Conservation (phyloP, 352 stramenopile species). For the Phytopythium ostracodes region DNA sequence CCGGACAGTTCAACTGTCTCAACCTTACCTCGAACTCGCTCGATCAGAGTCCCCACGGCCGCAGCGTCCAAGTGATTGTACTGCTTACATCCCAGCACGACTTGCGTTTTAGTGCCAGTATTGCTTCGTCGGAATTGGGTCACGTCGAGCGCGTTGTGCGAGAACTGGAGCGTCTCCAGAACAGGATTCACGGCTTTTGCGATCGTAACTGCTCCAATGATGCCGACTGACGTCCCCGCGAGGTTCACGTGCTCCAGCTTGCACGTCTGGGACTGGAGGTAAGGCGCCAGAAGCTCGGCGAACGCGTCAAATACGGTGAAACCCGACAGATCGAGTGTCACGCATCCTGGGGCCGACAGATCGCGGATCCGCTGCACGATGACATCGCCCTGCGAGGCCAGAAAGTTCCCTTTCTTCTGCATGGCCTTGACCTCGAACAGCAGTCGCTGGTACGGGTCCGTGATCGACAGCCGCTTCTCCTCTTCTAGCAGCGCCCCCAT, state of each 20-base stretch:
- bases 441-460: constrained; percentile 55
- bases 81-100: constrained; percentile 20
- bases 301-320: constrained; percentile 65
- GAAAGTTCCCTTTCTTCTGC: constrained; percentile 66
- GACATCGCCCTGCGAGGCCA: constrained; percentile 41
- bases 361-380: constrained; percentile 53
- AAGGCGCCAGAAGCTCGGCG: constrained; percentile 45
- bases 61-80: constrained; percentile 62
- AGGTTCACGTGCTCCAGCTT: constrained; percentile 43
- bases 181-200: constrained; percentile 30
- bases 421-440: constrained; percentile 62
- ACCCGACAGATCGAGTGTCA: constrained; percentile 42
- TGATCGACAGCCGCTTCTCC: constrained; percentile 54
- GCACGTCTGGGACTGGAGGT: constrained; percentile 47
- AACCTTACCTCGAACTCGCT: constrained; percentile 44
- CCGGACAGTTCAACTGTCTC: constrained; percentile 46
- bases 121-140: neutral
- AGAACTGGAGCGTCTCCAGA: constrained; percentile 55
- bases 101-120: constrained; percentile 10
- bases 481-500: constrained; percentile 56
- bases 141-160: constrained; percentile 7
- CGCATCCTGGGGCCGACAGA: constrained; percentile 28
- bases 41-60: constrained; percentile 44
- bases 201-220: constrained; percentile 34
- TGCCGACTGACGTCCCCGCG: constrained; percentile 43